Evolutionary conservation across 176 grass and related monocot genomes (phyloP).

Genomic region (Oryza glumipatula): DNA sequence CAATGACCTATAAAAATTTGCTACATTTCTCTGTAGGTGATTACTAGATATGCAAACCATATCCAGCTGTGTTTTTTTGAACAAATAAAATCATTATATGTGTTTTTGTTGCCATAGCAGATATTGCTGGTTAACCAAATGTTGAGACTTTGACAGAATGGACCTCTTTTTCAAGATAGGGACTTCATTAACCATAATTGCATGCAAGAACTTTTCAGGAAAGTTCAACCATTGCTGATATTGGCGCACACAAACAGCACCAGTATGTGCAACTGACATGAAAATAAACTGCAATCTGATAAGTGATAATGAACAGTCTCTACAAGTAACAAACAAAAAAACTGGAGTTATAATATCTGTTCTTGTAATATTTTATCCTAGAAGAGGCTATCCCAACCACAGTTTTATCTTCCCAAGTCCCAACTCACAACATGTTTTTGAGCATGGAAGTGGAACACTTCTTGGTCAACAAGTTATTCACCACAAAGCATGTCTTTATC

Average conservation of each 20-base stretch:
- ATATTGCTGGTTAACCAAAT: constrained; percentile 6
- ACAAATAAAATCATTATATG: background rate
- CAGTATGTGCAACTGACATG: background rate
- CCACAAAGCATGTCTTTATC: background rate
- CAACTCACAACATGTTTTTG: background rate
- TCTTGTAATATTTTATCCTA: background rate
- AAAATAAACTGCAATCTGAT: background rate
- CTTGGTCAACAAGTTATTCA: background rate
- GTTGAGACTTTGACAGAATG: background rate
- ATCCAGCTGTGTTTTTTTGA: background rate
- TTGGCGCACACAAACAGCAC: background rate
- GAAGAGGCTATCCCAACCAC: background rate
- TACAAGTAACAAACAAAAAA: background rate
- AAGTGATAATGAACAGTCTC: background rate
- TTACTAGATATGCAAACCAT: background rate
- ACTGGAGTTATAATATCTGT: too few relatives aligned
- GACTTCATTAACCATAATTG: background rate
- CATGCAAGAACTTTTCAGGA: background rate
- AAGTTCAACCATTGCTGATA: background rate
- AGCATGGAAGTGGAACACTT: background rate
- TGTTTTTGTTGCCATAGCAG: background rate
- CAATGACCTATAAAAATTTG: background rate
- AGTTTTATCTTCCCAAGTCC: background rate
- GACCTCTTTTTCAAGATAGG: background rate
- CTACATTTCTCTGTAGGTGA: constrained; percentile 1